Evolutionary conservation across 2,329 filamentous ascomycete species (phyloP), one percentile per base, ranked within the genome.

Genomic region (Neobulgaria alba): DNA sequence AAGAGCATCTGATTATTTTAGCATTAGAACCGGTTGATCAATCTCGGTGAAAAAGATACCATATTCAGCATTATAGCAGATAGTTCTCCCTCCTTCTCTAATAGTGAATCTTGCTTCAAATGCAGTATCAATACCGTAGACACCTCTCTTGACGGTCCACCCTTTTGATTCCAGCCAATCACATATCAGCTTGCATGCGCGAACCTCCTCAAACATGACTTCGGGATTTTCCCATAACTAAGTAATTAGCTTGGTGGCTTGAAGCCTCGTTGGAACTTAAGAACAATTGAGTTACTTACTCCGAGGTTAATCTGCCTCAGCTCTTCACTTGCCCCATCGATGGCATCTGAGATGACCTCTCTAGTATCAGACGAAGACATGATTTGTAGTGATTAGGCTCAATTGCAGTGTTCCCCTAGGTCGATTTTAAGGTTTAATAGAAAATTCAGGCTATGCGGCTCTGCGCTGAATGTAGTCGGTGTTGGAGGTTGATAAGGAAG

Each of bases 51-150:
- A n/a, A n/a, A n/a, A 12, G 10, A 18, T 17, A 18, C 32, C 67
- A 42, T 69, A 69, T 50, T 69, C 66, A 32, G 62, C 63, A 43
- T 64, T 66, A 41, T 63, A 60, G 9, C 63, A 55, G 20, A 67
- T 51, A 0, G 64, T 59, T 2, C 61, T 59, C 3, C 65, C 64
- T 5, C 32, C 32, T 5, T 15, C 14, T 3, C 69, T 71, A 16
- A 57, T 52, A 8, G 63, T 57, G 20, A 58, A 55, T 10, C 64
- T 57, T 14, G 63, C 67, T 36, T 67, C 65, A 45, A 75, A 75
- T 3, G 69, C 62, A 0, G 72, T 76, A 5, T 64, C 59, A 0
- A 75, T 45, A 2, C 67, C 71, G 48, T 71, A 72, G 0, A 71
- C 66, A 39, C 69, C 64, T 1, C 65, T 63, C 8, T 59, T 67